A percentile compares a stretch with the other conserved stretches of the same genome.
Evolutionary conservation across 148 eudicot species (phyloP).

Genomic region (Chenopodium berlandieri): DNA sequence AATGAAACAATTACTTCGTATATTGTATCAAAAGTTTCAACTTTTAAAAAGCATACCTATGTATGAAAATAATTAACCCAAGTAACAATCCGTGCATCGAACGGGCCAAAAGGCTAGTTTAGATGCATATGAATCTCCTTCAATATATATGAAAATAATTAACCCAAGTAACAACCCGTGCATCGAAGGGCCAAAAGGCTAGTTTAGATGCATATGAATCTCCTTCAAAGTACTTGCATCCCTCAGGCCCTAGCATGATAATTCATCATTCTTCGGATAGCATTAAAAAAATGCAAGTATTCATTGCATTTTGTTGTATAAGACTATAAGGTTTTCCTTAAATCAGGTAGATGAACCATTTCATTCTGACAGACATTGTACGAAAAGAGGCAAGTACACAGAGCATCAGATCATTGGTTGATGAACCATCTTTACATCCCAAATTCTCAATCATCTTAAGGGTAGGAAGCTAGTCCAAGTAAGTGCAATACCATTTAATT

Average conservation of each 20-base stretch:
- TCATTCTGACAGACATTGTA: background rate
- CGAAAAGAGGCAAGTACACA: background rate
- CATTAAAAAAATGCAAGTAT: background rate
- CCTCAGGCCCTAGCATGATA: background rate
- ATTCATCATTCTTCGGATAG: background rate
- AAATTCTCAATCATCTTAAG: background rate
- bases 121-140: no score
- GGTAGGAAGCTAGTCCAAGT: background rate
- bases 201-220: no score
- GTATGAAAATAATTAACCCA: no score
- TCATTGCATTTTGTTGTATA: background rate
- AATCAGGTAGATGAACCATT: background rate
- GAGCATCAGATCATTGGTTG: background rate
- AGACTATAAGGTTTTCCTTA: background rate
- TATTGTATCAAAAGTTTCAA: no score
- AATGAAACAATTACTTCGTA: no score
- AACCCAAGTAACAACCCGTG: no score
- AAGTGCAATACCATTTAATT: background rate
- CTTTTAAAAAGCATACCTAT: no score
- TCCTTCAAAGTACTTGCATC: no score
- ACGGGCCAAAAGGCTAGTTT: no score
- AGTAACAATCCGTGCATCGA: no score
- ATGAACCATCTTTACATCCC: background rate
- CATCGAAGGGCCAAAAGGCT: no score
- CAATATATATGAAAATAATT: no score